phyloP scores from a whole-genome alignment of 106 monocot species.

The Xerophyta viscosa region DNA sequence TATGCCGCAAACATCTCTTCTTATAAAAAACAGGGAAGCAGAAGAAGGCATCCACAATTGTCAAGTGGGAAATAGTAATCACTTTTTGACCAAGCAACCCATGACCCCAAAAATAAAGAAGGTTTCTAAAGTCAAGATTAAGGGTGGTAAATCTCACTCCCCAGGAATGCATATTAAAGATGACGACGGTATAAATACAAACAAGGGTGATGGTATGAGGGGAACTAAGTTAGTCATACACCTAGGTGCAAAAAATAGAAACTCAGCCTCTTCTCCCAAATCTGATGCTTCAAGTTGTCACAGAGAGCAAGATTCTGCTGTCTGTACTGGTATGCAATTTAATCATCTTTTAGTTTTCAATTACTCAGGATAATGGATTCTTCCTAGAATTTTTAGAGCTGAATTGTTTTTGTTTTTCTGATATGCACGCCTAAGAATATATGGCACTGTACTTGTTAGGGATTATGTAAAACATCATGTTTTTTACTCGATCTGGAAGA shows the following conservation, averaged over 20 bases:
- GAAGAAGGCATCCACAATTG: conserved; percentile 12
- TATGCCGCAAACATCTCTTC: conserved; percentile 10
- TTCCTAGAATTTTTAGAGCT: too few relatives aligned
- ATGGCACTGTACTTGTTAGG: too few relatives aligned
- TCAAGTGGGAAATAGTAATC: conserved; percentile 12
- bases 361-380: too few relatives aligned
- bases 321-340: conserved; percentile 41
- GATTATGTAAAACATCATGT: too few relatives aligned
- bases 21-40: conserved; percentile 1
- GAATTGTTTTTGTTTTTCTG: too few relatives aligned
- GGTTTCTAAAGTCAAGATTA: conserved; percentile 25
- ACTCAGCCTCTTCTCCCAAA: conserved; percentile 51
- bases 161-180: conserved; percentile 31
- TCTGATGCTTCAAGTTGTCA: conserved; percentile 75
- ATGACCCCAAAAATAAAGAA: conserved; percentile 10
- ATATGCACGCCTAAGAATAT: too few relatives aligned
- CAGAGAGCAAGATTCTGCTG: conserved; percentile 53
- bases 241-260: conserved; percentile 60
- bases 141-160: conserved; percentile 29
- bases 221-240: conserved; percentile 92
- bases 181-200: conserved; percentile 25
- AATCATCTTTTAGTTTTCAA: not conserved
- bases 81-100: conserved; percentile 15
- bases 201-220: conserved; percentile 47
- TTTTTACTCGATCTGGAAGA: too few relatives aligned